phyloP scores from a whole-genome alignment of 257 asterid species.

The Solanum chiquidenum region DNA sequence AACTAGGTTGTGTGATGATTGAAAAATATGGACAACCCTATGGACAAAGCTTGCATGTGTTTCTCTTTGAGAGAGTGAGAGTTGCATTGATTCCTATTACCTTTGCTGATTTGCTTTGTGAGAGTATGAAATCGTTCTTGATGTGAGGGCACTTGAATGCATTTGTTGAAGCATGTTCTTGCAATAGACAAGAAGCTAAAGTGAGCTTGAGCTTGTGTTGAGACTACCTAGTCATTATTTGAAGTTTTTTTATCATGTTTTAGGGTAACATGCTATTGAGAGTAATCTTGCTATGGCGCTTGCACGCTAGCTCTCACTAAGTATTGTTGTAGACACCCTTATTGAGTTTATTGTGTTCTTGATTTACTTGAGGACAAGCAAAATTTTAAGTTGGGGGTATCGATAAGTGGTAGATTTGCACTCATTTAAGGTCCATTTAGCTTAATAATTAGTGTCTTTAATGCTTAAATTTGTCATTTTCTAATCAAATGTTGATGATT shows the following conservation, averaged over 20 bases:
- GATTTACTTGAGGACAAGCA: background rate
- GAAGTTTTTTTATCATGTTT: no score
- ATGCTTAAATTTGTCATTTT: background rate
- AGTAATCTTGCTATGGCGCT: background rate
- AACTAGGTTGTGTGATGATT: background rate
- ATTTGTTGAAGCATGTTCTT: background rate
- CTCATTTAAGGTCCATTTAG: no score
- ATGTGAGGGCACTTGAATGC: background rate
- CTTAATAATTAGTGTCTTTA: background rate
- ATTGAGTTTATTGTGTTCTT: background rate
- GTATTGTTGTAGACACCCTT: background rate
- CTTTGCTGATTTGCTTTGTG: background rate
- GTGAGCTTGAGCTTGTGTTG: background rate
- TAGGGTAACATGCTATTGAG: background rate
- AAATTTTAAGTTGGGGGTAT: background rate
- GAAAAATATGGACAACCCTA: background rate
- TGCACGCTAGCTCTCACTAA: background rate
- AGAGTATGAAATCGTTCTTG: background rate
- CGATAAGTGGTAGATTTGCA: background rate
- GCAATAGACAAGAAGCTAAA: background rate
- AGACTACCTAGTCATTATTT: background rate
- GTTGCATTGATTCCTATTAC: background rate
- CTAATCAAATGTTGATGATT: background rate
- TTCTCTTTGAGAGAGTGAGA: background rate
- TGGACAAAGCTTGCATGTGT: background rate